Evolutionary conservation across 257 asterid species (phyloP).

Genomic region (Coffea canephora): DNA sequence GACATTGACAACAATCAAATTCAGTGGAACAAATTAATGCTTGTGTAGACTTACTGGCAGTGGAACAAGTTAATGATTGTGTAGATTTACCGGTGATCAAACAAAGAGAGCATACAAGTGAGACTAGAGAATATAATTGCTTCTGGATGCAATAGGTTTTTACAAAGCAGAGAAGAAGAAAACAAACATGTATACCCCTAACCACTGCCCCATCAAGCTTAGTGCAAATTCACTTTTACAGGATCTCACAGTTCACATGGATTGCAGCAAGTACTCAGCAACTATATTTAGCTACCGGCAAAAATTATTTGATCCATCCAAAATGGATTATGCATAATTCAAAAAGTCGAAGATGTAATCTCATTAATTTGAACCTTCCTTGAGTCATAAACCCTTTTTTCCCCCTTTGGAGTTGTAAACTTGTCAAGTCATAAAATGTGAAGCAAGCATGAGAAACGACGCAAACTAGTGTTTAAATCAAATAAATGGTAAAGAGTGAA

Average conservation of each 20-base stretch:
- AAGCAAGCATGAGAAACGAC: background rate
- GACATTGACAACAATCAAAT: too few species aligned
- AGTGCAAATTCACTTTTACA: background rate
- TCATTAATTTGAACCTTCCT: background rate
- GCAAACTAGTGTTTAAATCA: background rate
- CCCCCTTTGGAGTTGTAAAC: background rate
- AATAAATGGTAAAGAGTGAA: background rate
- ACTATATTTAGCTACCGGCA: background rate
- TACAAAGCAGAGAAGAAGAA: background rate
- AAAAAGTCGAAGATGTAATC: background rate
- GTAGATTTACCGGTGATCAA: background rate
- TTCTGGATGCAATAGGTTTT: background rate
- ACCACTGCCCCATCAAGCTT: background rate
- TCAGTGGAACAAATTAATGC: too few species aligned
- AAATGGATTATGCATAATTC: background rate
- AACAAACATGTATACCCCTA: background rate
- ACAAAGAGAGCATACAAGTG: background rate
- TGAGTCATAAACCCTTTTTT: background rate
- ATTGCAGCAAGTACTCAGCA: slow-evolving; percentile 4
- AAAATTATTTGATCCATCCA: background rate
- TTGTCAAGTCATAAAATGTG: background rate
- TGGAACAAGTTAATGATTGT: too few species aligned
- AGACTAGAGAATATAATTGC: background rate
- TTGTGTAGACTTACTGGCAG: background rate
- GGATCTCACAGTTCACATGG: background rate